Percentiles rank a stretch among this genome's conserved stretches.
Evolutionary conservation across 140 eudicot species (phyloP).

Genomic region (Erigeron philadelphicus): DNA sequence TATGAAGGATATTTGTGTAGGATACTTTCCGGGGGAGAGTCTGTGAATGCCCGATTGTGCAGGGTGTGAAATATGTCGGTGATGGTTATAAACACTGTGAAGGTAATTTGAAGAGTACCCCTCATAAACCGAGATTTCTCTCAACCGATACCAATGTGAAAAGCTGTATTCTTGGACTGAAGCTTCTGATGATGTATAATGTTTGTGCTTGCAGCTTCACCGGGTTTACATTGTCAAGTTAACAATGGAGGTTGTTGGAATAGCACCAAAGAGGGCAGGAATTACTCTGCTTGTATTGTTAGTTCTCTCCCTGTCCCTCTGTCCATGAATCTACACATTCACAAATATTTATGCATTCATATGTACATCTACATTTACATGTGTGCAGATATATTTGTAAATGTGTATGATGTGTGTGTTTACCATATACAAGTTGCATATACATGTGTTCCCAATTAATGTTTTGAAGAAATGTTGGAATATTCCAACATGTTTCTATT

Average conservation of each 20-base stretch:
- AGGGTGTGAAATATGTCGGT: conserved; percentile 62
- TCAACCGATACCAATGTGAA: neutral
- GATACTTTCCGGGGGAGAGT: conserved; percentile 83
- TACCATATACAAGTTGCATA: neutral
- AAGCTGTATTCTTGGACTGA: neutral
- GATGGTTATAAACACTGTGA: conserved; percentile 76
- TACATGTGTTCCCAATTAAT: neutral
- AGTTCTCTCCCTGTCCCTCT: conserved; percentile 30
- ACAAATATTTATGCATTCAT: neutral
- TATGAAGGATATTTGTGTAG: conserved; percentile 27
- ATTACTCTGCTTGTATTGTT: conserved; percentile 72
- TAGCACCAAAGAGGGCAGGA: conserved; percentile 42
- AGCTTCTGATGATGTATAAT: neutral
- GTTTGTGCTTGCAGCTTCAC: conserved; percentile 40
- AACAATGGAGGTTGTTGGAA: conserved; percentile 93
- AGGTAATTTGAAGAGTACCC: conserved; percentile 49
- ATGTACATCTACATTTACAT: neutral
- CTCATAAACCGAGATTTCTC: neutral
- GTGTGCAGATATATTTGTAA: neutral
- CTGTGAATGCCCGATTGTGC: conserved; percentile 73
- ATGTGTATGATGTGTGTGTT: too few species aligned
- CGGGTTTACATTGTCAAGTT: conserved; percentile 50
- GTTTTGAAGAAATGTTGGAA: too few species aligned
- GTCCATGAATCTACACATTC: neutral
- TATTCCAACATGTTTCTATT: too few species aligned